Conservation (phyloP, 2,329 filamentous ascomycete species). For the Leptodontidium sp. region DNA sequence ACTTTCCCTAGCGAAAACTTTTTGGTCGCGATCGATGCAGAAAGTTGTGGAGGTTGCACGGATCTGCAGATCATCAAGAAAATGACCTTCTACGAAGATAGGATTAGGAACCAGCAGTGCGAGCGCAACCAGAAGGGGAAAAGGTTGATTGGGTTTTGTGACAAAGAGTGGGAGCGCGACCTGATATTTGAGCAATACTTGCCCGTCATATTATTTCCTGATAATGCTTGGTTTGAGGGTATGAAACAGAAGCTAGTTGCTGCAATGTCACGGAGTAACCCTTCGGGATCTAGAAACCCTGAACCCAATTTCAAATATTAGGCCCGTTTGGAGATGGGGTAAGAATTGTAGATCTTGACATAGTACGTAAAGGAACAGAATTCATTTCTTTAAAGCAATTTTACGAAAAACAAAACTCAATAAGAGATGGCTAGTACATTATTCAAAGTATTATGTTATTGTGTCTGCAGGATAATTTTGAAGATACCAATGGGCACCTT, state of each 20-base stretch:
- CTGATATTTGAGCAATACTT: neutral
- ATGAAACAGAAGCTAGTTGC: neutral
- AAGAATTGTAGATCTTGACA: too few relatives aligned
- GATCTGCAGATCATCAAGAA: neutral
- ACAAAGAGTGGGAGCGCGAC: neutral
- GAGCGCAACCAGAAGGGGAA: neutral
- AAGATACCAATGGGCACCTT: too few relatives aligned
- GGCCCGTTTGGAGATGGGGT: too few relatives aligned
- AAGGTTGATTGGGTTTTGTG: neutral
- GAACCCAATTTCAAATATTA: neutral
- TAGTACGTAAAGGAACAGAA: too few relatives aligned
- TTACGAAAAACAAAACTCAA: too few relatives aligned
- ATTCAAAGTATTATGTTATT: too few relatives aligned
- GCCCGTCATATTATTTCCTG: neutral
- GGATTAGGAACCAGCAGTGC: neutral
- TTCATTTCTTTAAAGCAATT: too few relatives aligned
- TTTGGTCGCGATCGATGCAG: neutral
- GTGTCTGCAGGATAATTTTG: too few relatives aligned
- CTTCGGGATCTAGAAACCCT: neutral
- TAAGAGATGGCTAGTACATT: too few relatives aligned
- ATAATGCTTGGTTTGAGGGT: neutral
- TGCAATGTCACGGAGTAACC: neutral
- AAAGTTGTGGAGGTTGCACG: neutral
- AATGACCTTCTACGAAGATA: neutral
- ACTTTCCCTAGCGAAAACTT: neutral